A percentile compares a stretch with the other conserved stretches of the same genome.
These are phyloP conservation scores for Alternaria panax DNA, from an alignment of 2,329 filamentous ascomycete genomes.

Conservation along the genomic window DNA sequence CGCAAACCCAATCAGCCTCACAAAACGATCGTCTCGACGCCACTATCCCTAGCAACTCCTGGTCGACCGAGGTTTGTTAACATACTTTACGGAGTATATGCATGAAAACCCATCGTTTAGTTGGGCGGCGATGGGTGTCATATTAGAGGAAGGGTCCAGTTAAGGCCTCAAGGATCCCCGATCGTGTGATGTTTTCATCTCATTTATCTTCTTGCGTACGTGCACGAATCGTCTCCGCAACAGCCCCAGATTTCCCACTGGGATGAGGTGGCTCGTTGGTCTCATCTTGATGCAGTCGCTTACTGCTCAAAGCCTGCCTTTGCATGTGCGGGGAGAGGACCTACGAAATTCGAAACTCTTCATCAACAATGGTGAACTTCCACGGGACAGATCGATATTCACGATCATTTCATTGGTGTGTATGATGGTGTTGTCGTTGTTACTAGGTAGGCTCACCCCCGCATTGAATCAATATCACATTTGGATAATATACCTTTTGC, in stretches of 20 bases:
- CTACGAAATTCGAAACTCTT: neutral
- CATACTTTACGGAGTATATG: neutral
- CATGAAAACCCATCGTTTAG: neutral
- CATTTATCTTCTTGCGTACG: neutral
- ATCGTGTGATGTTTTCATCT: neutral
- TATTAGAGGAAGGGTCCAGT: conserved; percentile 1
- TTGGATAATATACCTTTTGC: neutral
- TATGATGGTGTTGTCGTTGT: conserved; percentile 8
- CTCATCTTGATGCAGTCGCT: conserved; percentile 3
- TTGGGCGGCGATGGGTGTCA: neutral
- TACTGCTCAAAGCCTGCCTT: neutral
- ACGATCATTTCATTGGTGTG: conserved; percentile 3
- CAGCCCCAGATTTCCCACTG: neutral
- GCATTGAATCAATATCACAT: neutral
- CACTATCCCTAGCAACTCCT: neutral
- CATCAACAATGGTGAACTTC: conserved; percentile 1
- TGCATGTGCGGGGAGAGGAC: neutral
- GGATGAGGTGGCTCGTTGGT: neutral
- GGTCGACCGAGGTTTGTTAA: neutral
- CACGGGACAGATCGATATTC: conserved; percentile 2
- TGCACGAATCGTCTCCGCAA: neutral
- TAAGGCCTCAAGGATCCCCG: conserved; percentile 3
- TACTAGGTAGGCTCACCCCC: conserved; percentile 4
- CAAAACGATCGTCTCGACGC: conserved; percentile 4
- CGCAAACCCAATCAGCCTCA: conserved; percentile 4